Conservation (phyloP, 768 basidiomycete genomes). For the Clitopilus passeckerianus region DNA sequence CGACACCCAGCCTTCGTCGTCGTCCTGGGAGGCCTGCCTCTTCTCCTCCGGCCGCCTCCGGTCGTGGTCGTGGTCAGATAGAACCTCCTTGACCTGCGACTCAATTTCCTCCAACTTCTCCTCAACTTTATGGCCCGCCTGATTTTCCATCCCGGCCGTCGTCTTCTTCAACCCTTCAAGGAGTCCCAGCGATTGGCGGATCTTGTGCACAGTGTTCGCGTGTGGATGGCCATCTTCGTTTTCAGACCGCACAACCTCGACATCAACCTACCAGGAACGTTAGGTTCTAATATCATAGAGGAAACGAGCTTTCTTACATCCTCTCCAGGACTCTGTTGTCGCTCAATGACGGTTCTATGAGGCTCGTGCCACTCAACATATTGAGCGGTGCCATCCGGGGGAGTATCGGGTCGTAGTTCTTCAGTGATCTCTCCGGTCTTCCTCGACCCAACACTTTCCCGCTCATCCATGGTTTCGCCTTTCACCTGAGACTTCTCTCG, state of each 20-base stretch:
- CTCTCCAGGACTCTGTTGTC: constrained; percentile 49
- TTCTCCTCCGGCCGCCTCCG: constrained; percentile 2
- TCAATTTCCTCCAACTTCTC: constrained; percentile 9
- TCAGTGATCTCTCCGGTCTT: neutral
- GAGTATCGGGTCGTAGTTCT: constrained; percentile 22
- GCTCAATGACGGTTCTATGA: constrained; percentile 60
- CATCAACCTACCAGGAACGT: too few relatives aligned
- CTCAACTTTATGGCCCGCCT: constrained; percentile 1
- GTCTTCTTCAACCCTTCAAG: constrained; percentile 7
- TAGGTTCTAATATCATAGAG: too few relatives aligned
- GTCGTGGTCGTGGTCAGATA: constrained; percentile 8
- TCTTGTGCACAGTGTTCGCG: constrained; percentile 4
- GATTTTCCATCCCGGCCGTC: constrained; percentile 4
- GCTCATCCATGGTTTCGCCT: neutral
- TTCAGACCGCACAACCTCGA: constrained; percentile 40
- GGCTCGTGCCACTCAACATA: constrained; percentile 70
- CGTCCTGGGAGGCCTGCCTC: constrained; percentile 26
- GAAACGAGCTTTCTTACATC: constrained; percentile 44
- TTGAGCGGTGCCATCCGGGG: constrained; percentile 39
- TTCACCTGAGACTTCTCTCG: constrained; percentile 2
- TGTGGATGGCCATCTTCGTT: constrained; percentile 24
- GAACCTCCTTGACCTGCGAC: constrained; percentile 7
- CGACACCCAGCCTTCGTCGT: constrained; percentile 64
- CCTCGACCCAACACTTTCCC: constrained; percentile 1
- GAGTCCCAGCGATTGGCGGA: constrained; percentile 8